Evolutionary conservation across 2,329 filamentous ascomycete species (phyloP).

Genomic region (Aspergillus fructus): DNA sequence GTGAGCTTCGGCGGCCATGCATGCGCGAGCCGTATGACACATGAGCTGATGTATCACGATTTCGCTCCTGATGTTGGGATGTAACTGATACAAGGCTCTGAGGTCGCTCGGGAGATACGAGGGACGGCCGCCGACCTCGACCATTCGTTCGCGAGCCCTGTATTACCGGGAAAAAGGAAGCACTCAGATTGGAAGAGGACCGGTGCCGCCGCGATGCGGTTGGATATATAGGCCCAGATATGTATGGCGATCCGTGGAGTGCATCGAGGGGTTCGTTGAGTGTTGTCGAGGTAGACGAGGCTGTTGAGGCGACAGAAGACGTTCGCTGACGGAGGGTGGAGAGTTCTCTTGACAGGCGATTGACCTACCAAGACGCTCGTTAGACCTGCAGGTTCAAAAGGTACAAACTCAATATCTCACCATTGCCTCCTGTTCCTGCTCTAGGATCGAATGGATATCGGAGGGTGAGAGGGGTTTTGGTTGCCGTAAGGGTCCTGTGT

Average conservation of each 20-base stretch:
- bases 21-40: conserved; percentile 25
- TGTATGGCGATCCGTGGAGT: conserved; percentile 40
- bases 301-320: conserved; percentile 61
- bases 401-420: conserved; percentile 52
- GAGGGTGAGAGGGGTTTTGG: conserved; percentile 83
- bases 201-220: conserved; percentile 57
- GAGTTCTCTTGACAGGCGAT: conserved; percentile 87
- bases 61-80: conserved; percentile 24
- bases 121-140: conserved; percentile 45
- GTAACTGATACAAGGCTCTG: conserved; percentile 30
- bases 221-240: conserved; percentile 52
- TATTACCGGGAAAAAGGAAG: conserved; percentile 40
- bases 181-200: conserved; percentile 55
- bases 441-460: conserved; percentile 83
- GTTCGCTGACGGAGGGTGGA: conserved; percentile 73
- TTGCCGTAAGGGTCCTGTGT: conserved; percentile 72
- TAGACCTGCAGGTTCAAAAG: not conserved
- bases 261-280: conserved; percentile 50
- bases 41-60: conserved; percentile 29
- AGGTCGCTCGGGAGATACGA: conserved; percentile 38
- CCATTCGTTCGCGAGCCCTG: conserved; percentile 34
- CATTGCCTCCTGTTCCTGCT: conserved; percentile 93
- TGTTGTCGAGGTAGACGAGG: conserved; percentile 56
- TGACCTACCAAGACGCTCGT: conserved; percentile 61
- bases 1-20: conserved; percentile 31